phyloP scores from a whole-genome alignment of 768 basidiomycete genomes.

The Auricularia heimuer region DNA sequence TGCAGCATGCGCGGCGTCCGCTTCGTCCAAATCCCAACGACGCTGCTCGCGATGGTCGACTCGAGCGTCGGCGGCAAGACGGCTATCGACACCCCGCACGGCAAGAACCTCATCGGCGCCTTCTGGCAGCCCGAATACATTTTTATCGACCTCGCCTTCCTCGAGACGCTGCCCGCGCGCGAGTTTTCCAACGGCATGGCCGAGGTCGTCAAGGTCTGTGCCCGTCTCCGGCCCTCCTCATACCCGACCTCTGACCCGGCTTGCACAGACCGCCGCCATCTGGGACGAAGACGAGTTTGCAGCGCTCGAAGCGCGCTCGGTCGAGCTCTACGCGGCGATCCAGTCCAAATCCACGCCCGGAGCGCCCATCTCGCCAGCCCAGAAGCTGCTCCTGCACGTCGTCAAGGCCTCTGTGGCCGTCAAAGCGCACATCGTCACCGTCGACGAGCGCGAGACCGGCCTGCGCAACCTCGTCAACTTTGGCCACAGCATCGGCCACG shows the following conservation, averaged over 20 bases:
- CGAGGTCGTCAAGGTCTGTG: slow-evolving; percentile 84
- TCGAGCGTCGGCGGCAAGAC: slow-evolving; percentile 97
- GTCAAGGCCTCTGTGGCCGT: slow-evolving; percentile 91
- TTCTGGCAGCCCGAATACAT: slow-evolving; percentile 98
- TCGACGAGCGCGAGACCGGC: slow-evolving; percentile 94
- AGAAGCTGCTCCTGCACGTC: slow-evolving; percentile 78
- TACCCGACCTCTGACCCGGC: not conserved
- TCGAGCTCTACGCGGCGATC: slow-evolving; percentile 75
- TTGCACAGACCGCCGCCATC: slow-evolving; percentile 86
- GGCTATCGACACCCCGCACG: slow-evolving; percentile 96
- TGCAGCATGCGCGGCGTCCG: slow-evolving; percentile 92
- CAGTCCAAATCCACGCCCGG: slow-evolving; percentile 51
- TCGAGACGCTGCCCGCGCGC: slow-evolving; percentile 82
- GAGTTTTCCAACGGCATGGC: slow-evolving; percentile 99
- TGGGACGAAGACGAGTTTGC: slow-evolving; percentile 90
- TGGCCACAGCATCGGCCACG: slow-evolving; percentile 97
- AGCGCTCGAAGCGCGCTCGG: slow-evolving; percentile 74
- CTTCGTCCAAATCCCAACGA: slow-evolving; percentile 94
- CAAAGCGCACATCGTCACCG: slow-evolving; percentile 93
- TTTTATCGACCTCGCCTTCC: slow-evolving; percentile 94
- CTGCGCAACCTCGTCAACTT: slow-evolving; percentile 98
- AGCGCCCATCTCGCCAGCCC: slow-evolving; percentile 54
- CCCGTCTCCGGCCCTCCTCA: not conserved
- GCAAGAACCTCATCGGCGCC: slow-evolving; percentile 96
- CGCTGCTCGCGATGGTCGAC: slow-evolving; percentile 96